Percentiles rank a stretch among this genome's conserved stretches.
Conservation (phyloP, 495 filamentous ascomycete genomes). For the Penicillium ucsense region DNA sequence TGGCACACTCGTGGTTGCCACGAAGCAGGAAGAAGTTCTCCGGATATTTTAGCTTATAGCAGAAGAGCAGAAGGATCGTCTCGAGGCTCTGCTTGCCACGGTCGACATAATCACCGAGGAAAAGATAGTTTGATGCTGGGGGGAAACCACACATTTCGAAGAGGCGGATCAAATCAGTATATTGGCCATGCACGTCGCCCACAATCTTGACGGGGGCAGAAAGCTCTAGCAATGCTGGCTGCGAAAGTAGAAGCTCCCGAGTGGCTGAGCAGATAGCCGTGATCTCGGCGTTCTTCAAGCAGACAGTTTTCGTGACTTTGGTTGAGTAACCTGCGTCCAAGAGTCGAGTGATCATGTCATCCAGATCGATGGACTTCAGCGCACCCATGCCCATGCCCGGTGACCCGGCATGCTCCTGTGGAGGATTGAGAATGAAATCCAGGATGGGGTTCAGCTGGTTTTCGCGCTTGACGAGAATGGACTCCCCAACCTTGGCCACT, state of each 20-base stretch:
- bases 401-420: conserved; percentile 28
- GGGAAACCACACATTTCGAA: conserved; percentile 99
- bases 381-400: conserved; percentile 51
- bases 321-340: conserved; percentile 91
- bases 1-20: conserved; percentile 97
- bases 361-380: conserved; percentile 83
- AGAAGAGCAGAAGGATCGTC: conserved; percentile 89
- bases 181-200: conserved; percentile 96
- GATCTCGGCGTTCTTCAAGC: conserved; percentile 95
- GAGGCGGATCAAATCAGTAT: conserved; percentile 92
- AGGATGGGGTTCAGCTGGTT: conserved; percentile 56
- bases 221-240: conserved; percentile 86
- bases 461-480: conserved; percentile 70
- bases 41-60: conserved; percentile 97
- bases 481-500: conserved; percentile 42
- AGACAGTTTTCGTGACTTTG: conserved; percentile 95
- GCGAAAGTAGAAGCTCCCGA: conserved; percentile 79
- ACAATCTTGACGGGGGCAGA: conserved; percentile 98
- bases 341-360: conserved; percentile 93
- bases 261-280: conserved; percentile 80
- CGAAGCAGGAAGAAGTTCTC: conserved; percentile 98
- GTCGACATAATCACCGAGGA: conserved; percentile 96
- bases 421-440: conserved; percentile 36
- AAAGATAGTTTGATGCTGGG: conserved; percentile 86
- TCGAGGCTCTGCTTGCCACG: conserved; percentile 95